Conservation (phyloP, 2,329 filamentous ascomycete genomes). For the Nemania serpens region DNA sequence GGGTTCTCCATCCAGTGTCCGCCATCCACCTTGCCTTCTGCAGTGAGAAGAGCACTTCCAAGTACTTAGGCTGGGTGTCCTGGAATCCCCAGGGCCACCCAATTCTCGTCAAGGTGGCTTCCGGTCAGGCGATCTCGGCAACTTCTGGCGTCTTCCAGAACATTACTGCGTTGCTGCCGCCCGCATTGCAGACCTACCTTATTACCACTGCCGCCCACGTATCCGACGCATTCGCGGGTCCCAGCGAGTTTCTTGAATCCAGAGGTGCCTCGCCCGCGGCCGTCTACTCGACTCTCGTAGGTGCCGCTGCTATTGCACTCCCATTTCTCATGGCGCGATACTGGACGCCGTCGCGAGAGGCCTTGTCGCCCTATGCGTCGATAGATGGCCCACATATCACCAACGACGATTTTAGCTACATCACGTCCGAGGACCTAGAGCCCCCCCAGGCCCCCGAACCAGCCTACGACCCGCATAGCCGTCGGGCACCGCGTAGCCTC, state of each 20-base stretch:
- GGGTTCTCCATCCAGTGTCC: neutral
- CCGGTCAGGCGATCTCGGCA: constrained; percentile 60
- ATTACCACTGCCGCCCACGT: constrained; percentile 57
- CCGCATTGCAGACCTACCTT: constrained; percentile 57
- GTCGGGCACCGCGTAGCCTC: constrained; percentile 41
- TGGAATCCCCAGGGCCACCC: constrained; percentile 45
- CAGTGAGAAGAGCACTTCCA: constrained; percentile 27
- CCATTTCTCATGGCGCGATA: constrained; percentile 61
- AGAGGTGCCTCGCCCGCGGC: constrained; percentile 56
- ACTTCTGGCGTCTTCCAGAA: constrained; percentile 67
- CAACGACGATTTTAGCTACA: constrained; percentile 80
- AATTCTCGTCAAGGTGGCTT: constrained; percentile 64
- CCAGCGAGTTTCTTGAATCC: constrained; percentile 57
- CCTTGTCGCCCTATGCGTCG: constrained; percentile 58
- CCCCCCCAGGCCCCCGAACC: constrained; percentile 43
- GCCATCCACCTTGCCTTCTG: constrained; percentile 30
- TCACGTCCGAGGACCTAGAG: constrained; percentile 73
- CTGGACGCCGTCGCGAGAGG: constrained; percentile 54
- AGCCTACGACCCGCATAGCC: constrained; percentile 48
- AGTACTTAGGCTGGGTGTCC: constrained; percentile 42
- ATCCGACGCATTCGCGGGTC: constrained; percentile 52
- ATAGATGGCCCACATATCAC: constrained; percentile 64
- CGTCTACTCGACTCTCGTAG: constrained; percentile 56
- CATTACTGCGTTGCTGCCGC: constrained; percentile 55
- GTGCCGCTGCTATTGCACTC: constrained; percentile 53